Conservation (phyloP, 345 rosid species). For the Physaria fendleri region DNA sequence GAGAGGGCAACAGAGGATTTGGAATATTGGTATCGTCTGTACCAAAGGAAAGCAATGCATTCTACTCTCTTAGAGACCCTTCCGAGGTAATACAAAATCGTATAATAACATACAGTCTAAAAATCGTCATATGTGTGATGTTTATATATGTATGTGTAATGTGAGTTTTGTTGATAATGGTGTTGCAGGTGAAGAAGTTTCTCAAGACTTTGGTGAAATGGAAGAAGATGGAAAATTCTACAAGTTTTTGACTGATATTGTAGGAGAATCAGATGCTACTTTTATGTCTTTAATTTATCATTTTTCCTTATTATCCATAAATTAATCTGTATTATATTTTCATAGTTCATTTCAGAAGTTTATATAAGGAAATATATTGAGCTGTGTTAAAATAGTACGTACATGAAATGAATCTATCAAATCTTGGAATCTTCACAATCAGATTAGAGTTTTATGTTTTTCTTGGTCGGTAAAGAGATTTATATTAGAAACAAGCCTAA, state of each 20-base stretch:
- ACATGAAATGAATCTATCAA: not conserved
- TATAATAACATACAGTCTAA: not conserved
- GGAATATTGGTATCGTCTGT: slow-evolving; percentile 79
- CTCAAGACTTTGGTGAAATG: slow-evolving; percentile 61
- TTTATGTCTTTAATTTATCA: slow-evolving; percentile 11
- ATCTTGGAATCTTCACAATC: not conserved
- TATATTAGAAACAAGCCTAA: too few species aligned
- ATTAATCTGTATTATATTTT: not conserved
- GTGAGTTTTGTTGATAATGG: not conserved
- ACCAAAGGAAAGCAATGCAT: slow-evolving; percentile 75
- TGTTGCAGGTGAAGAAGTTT: slow-evolving; percentile 75
- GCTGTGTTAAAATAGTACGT: not conserved
- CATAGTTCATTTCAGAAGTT: not conserved
- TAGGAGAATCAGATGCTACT: slow-evolving; percentile 7
- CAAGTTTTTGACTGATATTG: slow-evolving; percentile 5
- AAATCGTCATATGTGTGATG: not conserved
- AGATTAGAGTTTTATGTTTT: too few species aligned
- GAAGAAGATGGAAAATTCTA: slow-evolving; percentile 34
- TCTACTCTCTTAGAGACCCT: slow-evolving; percentile 73
- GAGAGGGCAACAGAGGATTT: slow-evolving; percentile 52
- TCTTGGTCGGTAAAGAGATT: too few species aligned
- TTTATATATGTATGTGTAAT: not conserved
- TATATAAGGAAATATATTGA: not conserved
- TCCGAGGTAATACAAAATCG: slow-evolving; percentile 52
- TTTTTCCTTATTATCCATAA: slow-evolving; percentile 18